phyloP scores from a whole-genome alignment of 2,329 filamentous ascomycete species.

The Colletotrichum ledebouriae region DNA sequence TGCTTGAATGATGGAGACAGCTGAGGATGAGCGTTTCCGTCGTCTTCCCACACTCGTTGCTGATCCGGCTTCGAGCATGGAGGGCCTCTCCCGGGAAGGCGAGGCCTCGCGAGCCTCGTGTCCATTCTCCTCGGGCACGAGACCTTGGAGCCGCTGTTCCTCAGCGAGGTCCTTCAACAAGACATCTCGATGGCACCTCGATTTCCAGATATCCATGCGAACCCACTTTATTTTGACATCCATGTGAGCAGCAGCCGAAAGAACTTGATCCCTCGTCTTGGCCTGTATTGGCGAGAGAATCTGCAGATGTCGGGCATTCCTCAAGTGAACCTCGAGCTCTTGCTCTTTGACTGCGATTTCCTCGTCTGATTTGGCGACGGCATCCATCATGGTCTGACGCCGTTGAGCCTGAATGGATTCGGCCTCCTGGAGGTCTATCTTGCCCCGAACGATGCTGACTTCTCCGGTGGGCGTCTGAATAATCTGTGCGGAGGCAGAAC shows the following conservation, averaged over 20 bases:
- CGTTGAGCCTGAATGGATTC: constrained; percentile 88
- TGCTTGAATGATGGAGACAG: constrained; percentile 33
- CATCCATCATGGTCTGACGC: constrained; percentile 84
- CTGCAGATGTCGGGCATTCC: constrained; percentile 91
- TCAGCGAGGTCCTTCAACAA: constrained; percentile 87
- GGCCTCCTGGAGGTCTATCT: constrained; percentile 84
- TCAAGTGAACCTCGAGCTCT: constrained; percentile 83
- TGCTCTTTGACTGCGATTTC: constrained; percentile 80
- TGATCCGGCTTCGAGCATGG: constrained; percentile 30
- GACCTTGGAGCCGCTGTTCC: constrained; percentile 51
- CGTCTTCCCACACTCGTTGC: constrained; percentile 26
- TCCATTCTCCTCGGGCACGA: constrained; percentile 28
- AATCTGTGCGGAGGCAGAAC: constrained; percentile 68
- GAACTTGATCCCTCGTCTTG: constrained; percentile 88
- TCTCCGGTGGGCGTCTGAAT: constrained; percentile 81
- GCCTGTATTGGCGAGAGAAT: constrained; percentile 90
- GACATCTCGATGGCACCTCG: constrained; percentile 92
- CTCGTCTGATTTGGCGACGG: constrained; percentile 86
- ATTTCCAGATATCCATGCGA: constrained; percentile 92
- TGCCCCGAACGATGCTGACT: constrained; percentile 78
- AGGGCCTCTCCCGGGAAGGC: constrained; percentile 30
- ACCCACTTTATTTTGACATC: constrained; percentile 93
- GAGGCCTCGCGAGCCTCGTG: constrained; percentile 30
- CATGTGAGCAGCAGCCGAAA: constrained; percentile 86
- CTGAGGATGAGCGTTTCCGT: constrained; percentile 37